phyloP scores from a whole-genome alignment of 371 early-diverging fungal species.

The Mortierella sp. region DNA sequence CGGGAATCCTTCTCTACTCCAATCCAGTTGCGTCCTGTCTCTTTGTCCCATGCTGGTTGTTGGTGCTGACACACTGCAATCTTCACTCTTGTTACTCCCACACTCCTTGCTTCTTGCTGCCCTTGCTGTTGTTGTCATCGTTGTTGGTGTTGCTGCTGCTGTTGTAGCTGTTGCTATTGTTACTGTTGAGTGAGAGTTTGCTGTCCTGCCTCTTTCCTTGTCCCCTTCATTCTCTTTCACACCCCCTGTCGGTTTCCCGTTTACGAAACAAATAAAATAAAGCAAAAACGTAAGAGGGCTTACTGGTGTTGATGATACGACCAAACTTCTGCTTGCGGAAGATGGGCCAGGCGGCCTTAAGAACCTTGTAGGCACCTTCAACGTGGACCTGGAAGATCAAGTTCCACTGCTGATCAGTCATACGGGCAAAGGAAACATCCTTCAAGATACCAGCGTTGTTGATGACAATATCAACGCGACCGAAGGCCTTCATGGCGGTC shows the following conservation, averaged over 20 bases:
- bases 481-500: slow-evolving; percentile 96
- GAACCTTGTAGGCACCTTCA: slow-evolving; percentile 94
- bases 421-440: slow-evolving; percentile 95
- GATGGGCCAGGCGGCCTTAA: slow-evolving; percentile 97
- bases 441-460: slow-evolving; percentile 98
- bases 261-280: not conserved
- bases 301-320: slow-evolving; percentile 78
- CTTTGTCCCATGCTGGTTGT: not conserved
- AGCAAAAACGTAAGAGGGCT: not conserved
- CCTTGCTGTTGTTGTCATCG: not conserved
- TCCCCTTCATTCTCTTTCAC: not conserved
- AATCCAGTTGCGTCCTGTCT: too few species aligned
- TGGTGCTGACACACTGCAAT: not conserved
- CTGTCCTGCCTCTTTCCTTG: not conserved
- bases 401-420: slow-evolving; percentile 98
- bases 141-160: not conserved
- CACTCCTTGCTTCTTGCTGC: not conserved
- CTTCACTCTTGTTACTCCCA: not conserved
- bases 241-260: too few species aligned
- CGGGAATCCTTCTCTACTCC: not conserved
- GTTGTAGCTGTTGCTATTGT: not conserved
- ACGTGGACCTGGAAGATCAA: slow-evolving; percentile 94
- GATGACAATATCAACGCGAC: slow-evolving; percentile 94
- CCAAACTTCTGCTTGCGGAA: slow-evolving; percentile 97
- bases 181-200: not conserved